Conservation (phyloP, 805 yeast species). For the Metschnikowia lunata region DNA sequence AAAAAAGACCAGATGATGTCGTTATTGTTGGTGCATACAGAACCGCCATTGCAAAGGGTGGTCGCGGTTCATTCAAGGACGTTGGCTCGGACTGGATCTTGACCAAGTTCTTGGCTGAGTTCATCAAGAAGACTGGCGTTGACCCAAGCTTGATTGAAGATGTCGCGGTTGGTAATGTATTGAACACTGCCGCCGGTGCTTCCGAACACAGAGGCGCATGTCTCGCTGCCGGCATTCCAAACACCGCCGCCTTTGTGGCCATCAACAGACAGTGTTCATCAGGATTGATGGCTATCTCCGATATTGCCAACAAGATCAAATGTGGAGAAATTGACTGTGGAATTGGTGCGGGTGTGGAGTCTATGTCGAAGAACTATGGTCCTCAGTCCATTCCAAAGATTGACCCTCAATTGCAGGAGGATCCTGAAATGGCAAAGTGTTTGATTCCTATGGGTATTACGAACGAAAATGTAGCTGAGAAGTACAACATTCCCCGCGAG, state of each 20-base stretch:
- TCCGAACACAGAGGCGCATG: conserved; percentile 91
- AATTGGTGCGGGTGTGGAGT: conserved; percentile 88
- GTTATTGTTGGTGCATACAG: conserved; percentile 88
- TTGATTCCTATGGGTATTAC: conserved; percentile 95
- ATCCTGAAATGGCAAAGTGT: conserved; percentile 54
- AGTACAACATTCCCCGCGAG: conserved; percentile 58
- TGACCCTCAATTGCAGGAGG: conserved; percentile 30
- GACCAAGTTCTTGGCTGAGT: conserved; percentile 56
- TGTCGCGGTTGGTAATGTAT: conserved; percentile 85
- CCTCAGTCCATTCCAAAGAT: conserved; percentile 62
- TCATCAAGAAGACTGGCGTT: conserved; percentile 50
- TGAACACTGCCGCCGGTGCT: conserved; percentile 91
- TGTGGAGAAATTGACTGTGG: conserved; percentile 90
- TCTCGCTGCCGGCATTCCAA: conserved; percentile 87
- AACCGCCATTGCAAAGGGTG: conserved; percentile 85
- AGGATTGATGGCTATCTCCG: conserved; percentile 86
- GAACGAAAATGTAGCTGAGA: conserved; percentile 80
- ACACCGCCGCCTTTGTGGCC: conserved; percentile 72
- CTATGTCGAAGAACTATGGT: conserved; percentile 90
- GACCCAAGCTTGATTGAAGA: conserved; percentile 65
- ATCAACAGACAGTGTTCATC: conserved; percentile 94
- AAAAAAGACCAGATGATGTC: conserved; percentile 79
- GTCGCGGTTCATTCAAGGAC: conserved; percentile 82
- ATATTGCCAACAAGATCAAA: conserved; percentile 81
- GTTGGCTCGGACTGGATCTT: conserved; percentile 77